Evolutionary conservation across 352 stramenopile species (phyloP).

Genomic region (Pythium scleroteichum): DNA sequence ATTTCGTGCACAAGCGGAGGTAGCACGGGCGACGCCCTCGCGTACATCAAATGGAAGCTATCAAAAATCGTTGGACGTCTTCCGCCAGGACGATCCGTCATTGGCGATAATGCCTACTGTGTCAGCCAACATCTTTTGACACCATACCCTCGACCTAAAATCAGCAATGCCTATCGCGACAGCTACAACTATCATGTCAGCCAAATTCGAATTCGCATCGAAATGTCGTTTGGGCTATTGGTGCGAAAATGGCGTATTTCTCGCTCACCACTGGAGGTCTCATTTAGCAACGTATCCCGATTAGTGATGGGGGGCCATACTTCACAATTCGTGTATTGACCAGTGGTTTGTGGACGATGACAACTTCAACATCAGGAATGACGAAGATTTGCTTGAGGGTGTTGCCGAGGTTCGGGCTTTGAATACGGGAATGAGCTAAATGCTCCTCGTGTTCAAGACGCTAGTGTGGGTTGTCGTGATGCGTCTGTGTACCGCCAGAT

Average conservation of each 20-base stretch:
- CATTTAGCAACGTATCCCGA: not conserved
- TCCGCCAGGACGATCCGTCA: not conserved
- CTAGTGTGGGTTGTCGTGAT: too few relatives aligned
- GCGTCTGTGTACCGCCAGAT: too few relatives aligned
- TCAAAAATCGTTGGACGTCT: not conserved
- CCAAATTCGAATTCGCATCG: not conserved
- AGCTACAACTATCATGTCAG: conserved; percentile 4
- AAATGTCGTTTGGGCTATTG: not conserved
- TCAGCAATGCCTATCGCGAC: not conserved
- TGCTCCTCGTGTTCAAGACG: too few relatives aligned
- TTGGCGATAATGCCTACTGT: not conserved
- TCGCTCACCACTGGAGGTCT: not conserved
- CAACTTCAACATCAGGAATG: too few relatives aligned
- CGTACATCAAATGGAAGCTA: not conserved
- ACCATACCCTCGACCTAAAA: not conserved
- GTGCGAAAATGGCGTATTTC: not conserved
- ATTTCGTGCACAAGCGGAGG: not conserved
- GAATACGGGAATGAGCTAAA: too few relatives aligned
- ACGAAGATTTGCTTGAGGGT: too few relatives aligned
- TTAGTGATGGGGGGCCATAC: not conserved
- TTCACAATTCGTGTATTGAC: conserved; percentile 3
- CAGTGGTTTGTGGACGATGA: too few relatives aligned
- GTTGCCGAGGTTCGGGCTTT: too few relatives aligned
- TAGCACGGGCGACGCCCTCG: not conserved
- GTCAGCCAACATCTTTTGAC: not conserved